phyloP scores from a whole-genome alignment of 2,329 filamentous ascomycete genomes.

The Epichloe aotearoae region DNA sequence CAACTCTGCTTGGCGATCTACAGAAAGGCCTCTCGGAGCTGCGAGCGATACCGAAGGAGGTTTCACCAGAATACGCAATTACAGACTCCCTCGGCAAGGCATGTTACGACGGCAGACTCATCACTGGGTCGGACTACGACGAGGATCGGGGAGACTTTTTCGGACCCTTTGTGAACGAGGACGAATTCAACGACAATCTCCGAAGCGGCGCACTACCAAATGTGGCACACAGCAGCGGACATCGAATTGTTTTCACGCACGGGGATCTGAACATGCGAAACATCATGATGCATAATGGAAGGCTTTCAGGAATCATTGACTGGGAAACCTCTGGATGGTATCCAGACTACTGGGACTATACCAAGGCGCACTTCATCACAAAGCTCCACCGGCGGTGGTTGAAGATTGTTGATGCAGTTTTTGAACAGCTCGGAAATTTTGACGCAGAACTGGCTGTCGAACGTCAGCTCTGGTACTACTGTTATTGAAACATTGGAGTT shows the following conservation, averaged over 20 bases:
- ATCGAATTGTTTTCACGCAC: constrained; percentile 29
- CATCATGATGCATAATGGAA: constrained; percentile 14
- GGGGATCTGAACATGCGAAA: constrained; percentile 18
- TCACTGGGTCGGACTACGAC: not conserved
- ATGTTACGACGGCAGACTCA: constrained; percentile 1
- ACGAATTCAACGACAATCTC: constrained; percentile 7
- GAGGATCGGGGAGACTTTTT: constrained; percentile 1
- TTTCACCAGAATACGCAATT: constrained; percentile 1
- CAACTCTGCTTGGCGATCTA: not conserved
- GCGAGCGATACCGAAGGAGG: constrained; percentile 1
- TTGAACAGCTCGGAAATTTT: not conserved
- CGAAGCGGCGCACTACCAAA: not conserved
- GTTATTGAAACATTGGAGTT: no score
- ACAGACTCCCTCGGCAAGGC: not conserved
- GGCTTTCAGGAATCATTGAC: constrained; percentile 15
- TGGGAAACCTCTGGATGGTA: constrained; percentile 15
- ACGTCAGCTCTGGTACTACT: not conserved
- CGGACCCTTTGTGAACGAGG: constrained; percentile 5
- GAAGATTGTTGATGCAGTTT: constrained; percentile 2
- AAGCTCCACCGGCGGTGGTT: constrained; percentile 7
- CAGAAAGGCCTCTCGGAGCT: not conserved
- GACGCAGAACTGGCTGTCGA: not conserved
- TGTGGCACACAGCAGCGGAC: constrained; percentile 1
- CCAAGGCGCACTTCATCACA: constrained; percentile 7
- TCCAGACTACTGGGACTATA: constrained; percentile 15